Base-by-base conservation (phyloP, 73 alveolate genomes). In the Symbiodinium natans region DNA sequence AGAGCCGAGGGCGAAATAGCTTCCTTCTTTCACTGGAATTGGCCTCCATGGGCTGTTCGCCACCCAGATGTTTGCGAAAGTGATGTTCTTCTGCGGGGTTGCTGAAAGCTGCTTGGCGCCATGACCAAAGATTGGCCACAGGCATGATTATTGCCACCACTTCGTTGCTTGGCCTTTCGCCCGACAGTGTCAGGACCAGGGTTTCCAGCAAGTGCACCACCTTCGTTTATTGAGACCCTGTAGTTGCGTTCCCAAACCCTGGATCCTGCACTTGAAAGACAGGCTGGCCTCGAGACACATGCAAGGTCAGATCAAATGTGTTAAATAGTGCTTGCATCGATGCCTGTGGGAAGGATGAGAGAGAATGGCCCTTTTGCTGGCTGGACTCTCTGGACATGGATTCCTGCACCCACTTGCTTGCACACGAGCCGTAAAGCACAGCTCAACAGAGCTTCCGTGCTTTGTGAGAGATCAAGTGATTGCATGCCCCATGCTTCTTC, bases 151-250 rank as follows among this genome's bases (percentile, higher is more conserved):
- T 90, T 68, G 36, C 43, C 48, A 80, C 82, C 10, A 90, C 96
- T 34, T 38, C 77, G 86, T 74, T 90, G 48, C 96, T 90, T 80
- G 96, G 96, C 48, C 77, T 90, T 63, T 90, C 96, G 39, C 96
- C 96, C 15, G 96, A 90, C 96, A 71, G 88, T 41, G 87, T 90
- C 71, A 90, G 96, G 96, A 29, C 80, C 17, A 52, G n/a, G n/a
- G n/a, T n/a, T n/a, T n/a, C n/a, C n/a, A n/a, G n/a, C n/a, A n/a
- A n/a, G n/a, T n/a, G n/a, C n/a, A n/a, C n/a, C n/a, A n/a, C n/a
- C n/a, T n/a, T n/a, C n/a, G n/a, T n/a, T n/a, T n/a, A n/a, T n/a
- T n/a, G n/a, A n/a, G n/a, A n/a, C n/a, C n/a, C n/a, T n/a, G n/a
- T n/a, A n/a, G n/a, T n/a, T n/a, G n/a, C n/a, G n/a, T n/a, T n/a